phyloP scores from a whole-genome alignment of 2,329 filamentous ascomycete species.

The Pseudogymnoascus sp. region DNA sequence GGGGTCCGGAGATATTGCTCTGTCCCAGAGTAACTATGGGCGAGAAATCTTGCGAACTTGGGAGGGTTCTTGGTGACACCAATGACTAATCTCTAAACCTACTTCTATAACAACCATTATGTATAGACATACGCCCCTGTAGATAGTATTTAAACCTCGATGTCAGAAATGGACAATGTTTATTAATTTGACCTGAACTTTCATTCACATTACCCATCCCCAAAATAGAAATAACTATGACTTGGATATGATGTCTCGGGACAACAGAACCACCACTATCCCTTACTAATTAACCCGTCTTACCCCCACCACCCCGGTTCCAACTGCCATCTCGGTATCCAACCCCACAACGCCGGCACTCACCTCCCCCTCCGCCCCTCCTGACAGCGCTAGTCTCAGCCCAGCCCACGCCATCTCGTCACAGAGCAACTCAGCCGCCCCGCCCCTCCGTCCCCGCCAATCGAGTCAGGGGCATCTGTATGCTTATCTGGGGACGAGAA shows the following conservation, averaged over 20 bases:
- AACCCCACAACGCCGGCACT: background rate
- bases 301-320: background rate
- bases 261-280: background rate
- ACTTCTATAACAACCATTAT: background rate
- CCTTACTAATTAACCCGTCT: conserved; percentile 2
- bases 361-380: background rate
- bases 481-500: background rate
- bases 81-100: background rate
- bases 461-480: background rate
- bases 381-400: background rate
- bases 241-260: background rate
- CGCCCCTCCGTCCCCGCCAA: background rate
- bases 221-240: background rate
- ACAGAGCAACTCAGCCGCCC: background rate
- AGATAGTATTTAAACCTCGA: background rate
- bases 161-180: background rate
- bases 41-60: no score
- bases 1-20: background rate
- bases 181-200: background rate
- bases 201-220: background rate
- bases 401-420: background rate
- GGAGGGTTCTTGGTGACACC: background rate
- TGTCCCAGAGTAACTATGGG: background rate
- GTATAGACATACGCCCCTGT: no score
- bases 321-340: background rate